Conservation (phyloP, 768 basidiomycete species). For the Erythrobasidium yunnanense region DNA sequence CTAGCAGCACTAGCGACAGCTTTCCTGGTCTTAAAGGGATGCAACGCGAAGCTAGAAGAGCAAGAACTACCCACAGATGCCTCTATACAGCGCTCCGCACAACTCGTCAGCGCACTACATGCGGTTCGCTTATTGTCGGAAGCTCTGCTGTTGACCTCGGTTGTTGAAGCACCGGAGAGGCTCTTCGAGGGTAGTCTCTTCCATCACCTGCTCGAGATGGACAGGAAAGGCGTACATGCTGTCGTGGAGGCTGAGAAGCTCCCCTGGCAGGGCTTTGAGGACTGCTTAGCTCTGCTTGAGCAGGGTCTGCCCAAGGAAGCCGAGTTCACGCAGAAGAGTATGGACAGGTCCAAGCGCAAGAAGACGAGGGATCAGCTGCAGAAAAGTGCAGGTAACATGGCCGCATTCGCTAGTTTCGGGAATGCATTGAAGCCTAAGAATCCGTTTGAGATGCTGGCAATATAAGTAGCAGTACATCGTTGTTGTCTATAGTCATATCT, state of each 20-base stretch:
- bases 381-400: not conserved
- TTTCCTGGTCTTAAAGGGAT: not conserved
- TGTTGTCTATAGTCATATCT: too few species aligned
- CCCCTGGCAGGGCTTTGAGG: not conserved
- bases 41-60: not conserved
- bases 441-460: too few species aligned
- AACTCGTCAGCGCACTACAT: slow-evolving; percentile 3
- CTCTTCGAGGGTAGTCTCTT: slow-evolving; percentile 9
- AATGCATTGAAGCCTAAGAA: not conserved
- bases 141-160: not conserved
- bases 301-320: not conserved
- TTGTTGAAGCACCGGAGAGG: not conserved
- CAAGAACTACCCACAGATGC: not conserved
- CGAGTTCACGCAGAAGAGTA: not conserved
- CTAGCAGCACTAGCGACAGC: slow-evolving; percentile 4
- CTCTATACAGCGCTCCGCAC: slow-evolving; percentile 3
- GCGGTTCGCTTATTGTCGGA: slow-evolving; percentile 3
- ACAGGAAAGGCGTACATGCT: not conserved
- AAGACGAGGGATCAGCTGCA: not conserved
- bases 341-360: not conserved
- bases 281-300: not conserved
- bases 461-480: too few species aligned
- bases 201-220: not conserved
- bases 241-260: not conserved
- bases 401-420: not conserved